Base-by-base conservation (phyloP, 768 basidiomycete genomes). In the Lactifluus hygrophoroides region DNA sequence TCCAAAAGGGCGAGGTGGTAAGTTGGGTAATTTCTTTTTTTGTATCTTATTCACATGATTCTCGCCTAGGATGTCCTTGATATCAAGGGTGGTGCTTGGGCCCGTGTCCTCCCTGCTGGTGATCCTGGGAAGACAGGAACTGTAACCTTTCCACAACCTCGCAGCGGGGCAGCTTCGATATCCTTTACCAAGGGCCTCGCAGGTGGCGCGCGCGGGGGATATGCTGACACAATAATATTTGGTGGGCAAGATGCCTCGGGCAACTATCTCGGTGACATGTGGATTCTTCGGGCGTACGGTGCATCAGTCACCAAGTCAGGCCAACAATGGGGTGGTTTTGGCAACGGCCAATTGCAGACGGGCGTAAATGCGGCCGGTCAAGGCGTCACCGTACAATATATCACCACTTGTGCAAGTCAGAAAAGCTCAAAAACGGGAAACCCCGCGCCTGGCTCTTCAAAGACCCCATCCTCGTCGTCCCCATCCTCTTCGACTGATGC, bases 251-350 rank as follows among this genome's bases (percentile, higher is more conserved):
- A 89, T 67, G 73, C 75, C 44, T 68, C 73, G 55, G 89, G 89
- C 14, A 80, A 74, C 25, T 84, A 87, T 66, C 74, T 90, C 3
- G 78, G 82, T 40, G 90, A 92, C 56, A 66, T 92, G 11, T 92
- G 90, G 90, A 68, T 92, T 8, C 75, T 92, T 60, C 76, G 90
- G 53, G 80, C 86, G 4, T 91, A 90, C 69, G 76, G 77, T 60
- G 84, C 76, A n/a, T 69, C 76, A 32, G 66, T 88, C 55, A 78
- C 78, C n/a, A 62, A 77, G n/a, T 77, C 82, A 2, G 74, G 76
- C 50, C 70, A 76, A 56, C 71, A 70, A 7, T 89, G 86, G 87
- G 67, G 77, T 32, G 84, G 85, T 14, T 90, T 77, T 64, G 83
- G 86, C 5, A 69, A 79, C 58, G 90, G 89, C 0, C 63, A 70